Evolutionary conservation across 202 grass and related monocot genomes (phyloP).

Genomic region (Miscanthus sacchariflorus): DNA sequence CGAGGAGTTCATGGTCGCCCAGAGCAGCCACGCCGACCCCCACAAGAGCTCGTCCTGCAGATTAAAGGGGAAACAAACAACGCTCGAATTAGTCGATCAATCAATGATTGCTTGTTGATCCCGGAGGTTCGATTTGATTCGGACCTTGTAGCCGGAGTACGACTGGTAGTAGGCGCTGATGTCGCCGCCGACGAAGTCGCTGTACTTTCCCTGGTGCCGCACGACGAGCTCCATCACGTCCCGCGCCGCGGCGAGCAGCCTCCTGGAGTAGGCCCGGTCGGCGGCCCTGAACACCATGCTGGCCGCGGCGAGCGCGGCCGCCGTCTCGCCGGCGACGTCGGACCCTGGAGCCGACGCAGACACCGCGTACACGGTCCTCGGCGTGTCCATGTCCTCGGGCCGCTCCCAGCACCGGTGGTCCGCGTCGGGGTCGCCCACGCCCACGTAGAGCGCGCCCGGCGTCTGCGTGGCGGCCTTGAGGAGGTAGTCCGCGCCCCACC

Average conservation of each 20-base stretch:
- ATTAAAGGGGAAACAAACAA: background rate
- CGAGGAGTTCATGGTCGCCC: slow-evolving; percentile 69
- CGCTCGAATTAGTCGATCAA: background rate
- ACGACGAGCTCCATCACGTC: slow-evolving; percentile 64
- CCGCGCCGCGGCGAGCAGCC: slow-evolving; percentile 56
- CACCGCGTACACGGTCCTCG: slow-evolving; percentile 71
- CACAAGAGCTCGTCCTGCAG: slow-evolving; percentile 82
- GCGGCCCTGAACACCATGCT: slow-evolving; percentile 47
- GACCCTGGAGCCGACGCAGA: slow-evolving; percentile 66
- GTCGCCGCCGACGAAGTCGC: slow-evolving; percentile 54
- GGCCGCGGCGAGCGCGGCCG: slow-evolving; percentile 78
- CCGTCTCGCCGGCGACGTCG: slow-evolving; percentile 81
- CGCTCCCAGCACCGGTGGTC: slow-evolving; percentile 92
- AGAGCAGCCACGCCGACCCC: slow-evolving; percentile 80
- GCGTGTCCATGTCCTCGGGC: slow-evolving; percentile 92
- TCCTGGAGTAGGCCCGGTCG: slow-evolving; percentile 51
- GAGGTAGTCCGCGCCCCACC: slow-evolving; percentile 90
- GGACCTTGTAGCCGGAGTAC: slow-evolving; percentile 70
- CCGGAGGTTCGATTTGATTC: background rate
- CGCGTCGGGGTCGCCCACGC: slow-evolving; percentile 78
- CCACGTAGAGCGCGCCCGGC: slow-evolving; percentile 70
- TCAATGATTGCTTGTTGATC: background rate
- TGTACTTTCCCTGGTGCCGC: slow-evolving; percentile 67
- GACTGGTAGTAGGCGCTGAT: slow-evolving; percentile 74
- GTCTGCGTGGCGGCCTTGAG: slow-evolving; percentile 69